Evolutionary conservation across 176 grass and related monocot genomes (phyloP), one percentile per base, ranked within the genome.

Genomic region (Poa pratensis): DNA sequence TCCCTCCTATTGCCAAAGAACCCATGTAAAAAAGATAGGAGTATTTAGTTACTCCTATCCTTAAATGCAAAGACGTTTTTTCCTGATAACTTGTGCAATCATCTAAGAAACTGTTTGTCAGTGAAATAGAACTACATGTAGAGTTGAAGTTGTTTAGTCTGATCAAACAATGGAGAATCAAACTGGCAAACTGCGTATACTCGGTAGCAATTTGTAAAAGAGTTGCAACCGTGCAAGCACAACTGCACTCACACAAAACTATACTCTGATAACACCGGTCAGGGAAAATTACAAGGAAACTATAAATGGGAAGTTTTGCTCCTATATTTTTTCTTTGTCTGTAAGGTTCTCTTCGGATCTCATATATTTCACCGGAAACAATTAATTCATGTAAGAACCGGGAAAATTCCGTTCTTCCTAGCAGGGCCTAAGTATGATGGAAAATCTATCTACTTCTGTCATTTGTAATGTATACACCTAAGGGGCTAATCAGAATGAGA

Each of bases 391-490:
- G 72, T 24, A 75, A 46, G 46, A 32, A 52, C 30, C 48, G 0
- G 46, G 46, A 30, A 52, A 52, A 75, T 30, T 52, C 46, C 46
- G 2, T 27, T 52, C 45, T 28, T 52, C 46, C 46, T 73, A 75
- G 72, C 46, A 52, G 48, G 73, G 16, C 27, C 73, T 39, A 80
- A 50, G 69, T 85, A 89, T 68, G 84, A 30, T 7, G n/a, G 64
- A 62, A 80, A 84, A 89, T 81, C 6, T 54, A 85, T 76, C 69
- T 49, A 79, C 54, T 74, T 85, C 83, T 82, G 26, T 83, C 76
- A 86, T 53, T 85, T 86, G 76, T 78, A 74, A 42, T 83, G 88
- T 75, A 60, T 81, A 86, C 5, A 34, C 84, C 78, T 7, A 78
- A 71, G 34, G 73, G 83, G 10, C 9, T 2, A 50, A 79, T 80